phyloP scores from a whole-genome alignment of 2,329 filamentous ascomycete genomes.

The Ascochyta fabae region DNA sequence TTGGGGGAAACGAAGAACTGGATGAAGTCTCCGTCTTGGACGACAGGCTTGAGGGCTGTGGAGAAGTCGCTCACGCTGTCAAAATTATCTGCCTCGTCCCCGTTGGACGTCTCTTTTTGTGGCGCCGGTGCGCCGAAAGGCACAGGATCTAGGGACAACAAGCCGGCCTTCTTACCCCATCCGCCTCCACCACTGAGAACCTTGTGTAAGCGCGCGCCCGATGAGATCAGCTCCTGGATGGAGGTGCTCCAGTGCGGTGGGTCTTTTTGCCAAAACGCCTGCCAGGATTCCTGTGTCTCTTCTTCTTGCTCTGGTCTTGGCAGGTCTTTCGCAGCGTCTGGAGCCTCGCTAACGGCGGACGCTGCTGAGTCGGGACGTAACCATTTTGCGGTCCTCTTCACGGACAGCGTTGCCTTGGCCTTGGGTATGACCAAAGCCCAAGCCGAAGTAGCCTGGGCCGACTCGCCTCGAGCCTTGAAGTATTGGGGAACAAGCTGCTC shows the following conservation, averaged over 20 bases:
- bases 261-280: conserved; percentile 20
- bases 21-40: conserved; percentile 68
- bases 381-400: not conserved
- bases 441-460: conserved; percentile 63
- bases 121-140: conserved; percentile 6
- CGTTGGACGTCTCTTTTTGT: conserved; percentile 2
- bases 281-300: not conserved
- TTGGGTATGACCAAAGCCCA: conserved; percentile 75
- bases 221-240: conserved; percentile 26
- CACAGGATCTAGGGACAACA: conserved; percentile 76
- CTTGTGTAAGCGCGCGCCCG: conserved; percentile 53
- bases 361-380: not conserved
- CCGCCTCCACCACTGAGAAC: conserved; percentile 81
- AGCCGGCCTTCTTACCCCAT: conserved; percentile 80
- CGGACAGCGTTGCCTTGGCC: not conserved
- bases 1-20: conserved; percentile 45
- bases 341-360: not conserved
- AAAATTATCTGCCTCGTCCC: conserved; percentile 8
- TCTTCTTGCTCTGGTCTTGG: not conserved
- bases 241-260: conserved; percentile 30
- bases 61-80: conserved; percentile 38
- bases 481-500: conserved; percentile 69
- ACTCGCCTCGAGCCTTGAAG: conserved; percentile 54
- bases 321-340: not conserved
- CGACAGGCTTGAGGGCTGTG: conserved; percentile 61